phyloP scores from a whole-genome alignment of 345 rosid species.

The Acer negundo region DNA sequence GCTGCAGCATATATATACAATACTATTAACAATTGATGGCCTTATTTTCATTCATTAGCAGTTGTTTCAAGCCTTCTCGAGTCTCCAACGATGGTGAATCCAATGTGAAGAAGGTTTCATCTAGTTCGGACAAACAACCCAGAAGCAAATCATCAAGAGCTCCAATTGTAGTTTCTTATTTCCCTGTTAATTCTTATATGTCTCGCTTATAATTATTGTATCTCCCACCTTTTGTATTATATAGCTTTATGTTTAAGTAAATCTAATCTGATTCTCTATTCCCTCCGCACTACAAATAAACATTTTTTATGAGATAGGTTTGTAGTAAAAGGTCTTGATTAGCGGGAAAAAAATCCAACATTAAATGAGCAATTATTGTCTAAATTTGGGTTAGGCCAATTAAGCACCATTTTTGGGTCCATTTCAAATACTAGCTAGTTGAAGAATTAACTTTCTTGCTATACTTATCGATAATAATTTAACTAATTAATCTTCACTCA shows the following conservation, averaged over 20 bases:
- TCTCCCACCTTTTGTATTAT: not conserved
- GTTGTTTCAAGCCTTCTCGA: not conserved
- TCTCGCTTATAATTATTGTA: not conserved
- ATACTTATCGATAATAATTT: too few species aligned
- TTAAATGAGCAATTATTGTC: too few species aligned
- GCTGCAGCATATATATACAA: not conserved
- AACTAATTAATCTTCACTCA: too few species aligned
- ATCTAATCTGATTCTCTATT: not conserved
- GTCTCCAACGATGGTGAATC: not conserved
- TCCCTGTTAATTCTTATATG: not conserved
- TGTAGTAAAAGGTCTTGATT: too few species aligned
- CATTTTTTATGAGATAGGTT: too few species aligned
- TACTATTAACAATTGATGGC: not conserved
- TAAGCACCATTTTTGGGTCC: too few species aligned
- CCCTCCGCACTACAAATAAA: too few species aligned
- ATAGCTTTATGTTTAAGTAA: too few species aligned
- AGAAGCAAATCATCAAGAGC: constrained; percentile 13
- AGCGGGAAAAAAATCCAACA: too few species aligned
- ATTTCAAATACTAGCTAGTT: too few species aligned
- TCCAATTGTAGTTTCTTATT: constrained; percentile 3
- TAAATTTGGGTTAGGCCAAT: too few species aligned
- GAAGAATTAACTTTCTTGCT: too few species aligned
- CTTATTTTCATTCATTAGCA: not conserved
- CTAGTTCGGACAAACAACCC: not conserved
- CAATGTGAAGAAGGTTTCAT: not conserved